Base-by-base conservation (phyloP, 352 stramenopile genomes). In the Thalassiosira hispida region DNA sequence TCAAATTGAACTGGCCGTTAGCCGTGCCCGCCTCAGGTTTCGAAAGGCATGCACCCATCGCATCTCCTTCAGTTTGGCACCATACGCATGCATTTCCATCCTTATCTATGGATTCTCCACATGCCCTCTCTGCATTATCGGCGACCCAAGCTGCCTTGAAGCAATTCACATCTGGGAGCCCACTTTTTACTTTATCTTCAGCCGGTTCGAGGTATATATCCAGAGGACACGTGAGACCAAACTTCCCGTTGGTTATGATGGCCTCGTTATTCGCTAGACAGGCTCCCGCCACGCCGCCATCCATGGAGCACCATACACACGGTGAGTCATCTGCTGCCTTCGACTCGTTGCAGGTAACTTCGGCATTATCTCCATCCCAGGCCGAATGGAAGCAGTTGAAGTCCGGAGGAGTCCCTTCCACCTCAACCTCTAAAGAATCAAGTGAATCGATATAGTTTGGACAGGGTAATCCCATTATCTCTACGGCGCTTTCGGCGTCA, bases 71-170 rank as follows among this genome's bases (percentile, higher is more conserved):
- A 6, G 59, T 68, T 49, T 35, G 22, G 31, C 73, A 81, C 73
- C 73, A 81, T 20, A 81, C 65, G 47, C 73, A 81, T 42, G 35
- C 1, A 0, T 44, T 71, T 60, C 67, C 64, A 61, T 70, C 53
- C n/a, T 27, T 33, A 27, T 40, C 65, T n/a, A 63, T 64, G 5
- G 64, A 51, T 53, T 9, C 29, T 56, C 6, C 55, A 46, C 73
- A 81, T 18, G 65, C 64, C 33, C 22, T 25, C 49, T 81, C 73
- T 22, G 73, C 73, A 51, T 81, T 65, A 12, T 70, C 59, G n/a
- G 73, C 73, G 9, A 72, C 56, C 64, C 64, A 81, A 29, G 73
- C 73, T 7, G 73, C 64, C 31, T 71, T 76, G 55, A 81, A 71
- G 33, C 73, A 81, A 46, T 64, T 81, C 16, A 77, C 25, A 25